Base-by-base conservation (phyloP, 2,329 filamentous ascomycete genomes). In the Cryphonectria parasitica region DNA sequence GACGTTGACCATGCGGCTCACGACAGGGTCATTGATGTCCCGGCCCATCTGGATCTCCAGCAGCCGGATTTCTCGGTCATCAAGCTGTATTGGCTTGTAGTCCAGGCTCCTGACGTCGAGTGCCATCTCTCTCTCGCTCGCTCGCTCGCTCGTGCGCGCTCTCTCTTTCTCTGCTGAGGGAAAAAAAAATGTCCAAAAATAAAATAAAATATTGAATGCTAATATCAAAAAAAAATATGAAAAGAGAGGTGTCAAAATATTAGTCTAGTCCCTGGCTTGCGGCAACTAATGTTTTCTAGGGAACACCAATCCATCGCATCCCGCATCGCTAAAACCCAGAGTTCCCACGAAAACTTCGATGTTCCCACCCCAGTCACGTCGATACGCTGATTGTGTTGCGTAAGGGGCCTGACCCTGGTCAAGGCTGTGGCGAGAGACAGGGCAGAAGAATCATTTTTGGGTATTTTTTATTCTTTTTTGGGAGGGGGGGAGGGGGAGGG, bases 81-180 rank as follows among this genome's bases (percentile, higher is more conserved):
- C 69, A 19, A 64, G 52, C 7, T 54, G 62, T 43, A 71, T 58
- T 17, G 64, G 68, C 69, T 71, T 71, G 69, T 71, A 69, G 34
- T 63, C 60, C 31, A 71, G 66, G 36, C 43, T 49, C 28, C 63
- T 45, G 28, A 64, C 65, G 62, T 39, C 69, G 62, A 49, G 62
- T 69, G 69, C 54, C 67, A 64, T 64, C 15, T 11, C 45, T 43
- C 36, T 28, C 10, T 11, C 15, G n/a, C 34, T 34, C 34, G 3
- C 34, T 34, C 6, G 34, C 34, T 34, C 34, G 34, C 34, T 34
- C 34, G 34, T 6, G 34, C 34, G 34, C 34, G 34, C 34, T 36
- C 13, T 60, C 22, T 10, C 6, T 49, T 19, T 49, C 19, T 49
- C 17, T n/a, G 22, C 22, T 7, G 11, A n/a, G 45, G 7, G 5